Evolutionary conservation across 2,329 filamentous ascomycete species (phyloP).

Genomic region (Botrytis hyacinthi): DNA sequence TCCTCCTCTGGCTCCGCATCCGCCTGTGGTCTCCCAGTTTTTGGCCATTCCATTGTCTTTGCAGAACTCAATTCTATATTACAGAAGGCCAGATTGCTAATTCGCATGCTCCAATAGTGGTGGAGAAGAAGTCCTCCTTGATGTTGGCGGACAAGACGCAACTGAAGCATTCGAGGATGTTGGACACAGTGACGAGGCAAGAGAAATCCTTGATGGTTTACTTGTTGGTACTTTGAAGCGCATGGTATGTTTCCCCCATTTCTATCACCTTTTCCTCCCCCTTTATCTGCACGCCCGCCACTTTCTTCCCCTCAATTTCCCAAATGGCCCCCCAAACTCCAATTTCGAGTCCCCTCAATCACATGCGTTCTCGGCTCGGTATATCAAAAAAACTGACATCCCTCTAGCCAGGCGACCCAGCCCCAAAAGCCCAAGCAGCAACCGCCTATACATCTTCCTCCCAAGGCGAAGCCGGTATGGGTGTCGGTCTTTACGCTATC

Average conservation of each 20-base stretch:
- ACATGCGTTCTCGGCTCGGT: not conserved
- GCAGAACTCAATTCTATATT: not conserved
- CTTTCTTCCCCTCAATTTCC: not conserved
- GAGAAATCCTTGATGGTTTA: slow-evolving; percentile 82
- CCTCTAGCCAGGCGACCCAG: slow-evolving; percentile 70
- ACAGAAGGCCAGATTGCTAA: slow-evolving; percentile 1
- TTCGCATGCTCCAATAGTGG: slow-evolving; percentile 57
- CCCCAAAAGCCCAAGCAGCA: slow-evolving; percentile 49
- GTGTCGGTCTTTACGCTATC: slow-evolving; percentile 77
- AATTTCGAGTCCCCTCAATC: not conserved
- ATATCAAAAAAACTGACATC: not conserved
- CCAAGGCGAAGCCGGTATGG: slow-evolving; percentile 54
- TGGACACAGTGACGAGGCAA: slow-evolving; percentile 96
- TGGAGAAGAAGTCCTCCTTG: slow-evolving; percentile 96
- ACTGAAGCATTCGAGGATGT: slow-evolving; percentile 99
- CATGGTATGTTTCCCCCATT: slow-evolving; percentile 54
- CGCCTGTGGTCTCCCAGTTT: not conserved
- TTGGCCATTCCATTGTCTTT: not conserved
- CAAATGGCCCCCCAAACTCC: not conserved
- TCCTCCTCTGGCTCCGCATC: not conserved
- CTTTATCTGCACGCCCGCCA: not conserved
- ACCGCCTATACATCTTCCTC: slow-evolving; percentile 47
- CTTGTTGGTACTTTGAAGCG: slow-evolving; percentile 77
- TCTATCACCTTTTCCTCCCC: slow-evolving; percentile 15
- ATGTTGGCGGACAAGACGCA: slow-evolving; percentile 92